Evolutionary conservation across 257 asterid genomes (phyloP).

Genomic region (Fraxinus cuspidata): DNA sequence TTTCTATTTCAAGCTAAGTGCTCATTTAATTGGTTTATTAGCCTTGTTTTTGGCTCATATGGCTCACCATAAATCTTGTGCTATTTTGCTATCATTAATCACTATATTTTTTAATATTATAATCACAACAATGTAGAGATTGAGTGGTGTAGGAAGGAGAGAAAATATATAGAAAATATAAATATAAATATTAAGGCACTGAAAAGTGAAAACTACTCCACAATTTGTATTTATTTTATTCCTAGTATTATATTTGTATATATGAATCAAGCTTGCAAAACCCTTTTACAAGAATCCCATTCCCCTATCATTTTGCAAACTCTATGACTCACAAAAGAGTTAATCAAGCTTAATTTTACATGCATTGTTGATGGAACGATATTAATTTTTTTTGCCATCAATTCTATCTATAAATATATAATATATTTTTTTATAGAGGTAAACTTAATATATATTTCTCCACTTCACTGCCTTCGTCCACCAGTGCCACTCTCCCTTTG

Average conservation of each 20-base stretch:
- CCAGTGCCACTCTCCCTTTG: constrained; percentile 61
- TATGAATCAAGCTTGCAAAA: too few species aligned
- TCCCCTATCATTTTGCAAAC: background rate
- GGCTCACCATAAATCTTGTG: background rate
- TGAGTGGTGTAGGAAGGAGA: too few species aligned
- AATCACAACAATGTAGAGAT: too few species aligned
- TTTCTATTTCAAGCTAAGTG: background rate
- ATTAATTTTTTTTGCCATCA: background rate
- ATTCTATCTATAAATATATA: background rate
- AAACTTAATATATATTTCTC: background rate
- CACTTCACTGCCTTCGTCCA: constrained; percentile 39
- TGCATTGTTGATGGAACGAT: background rate
- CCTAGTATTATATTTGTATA: background rate
- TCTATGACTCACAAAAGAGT: background rate
- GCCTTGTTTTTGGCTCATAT: background rate
- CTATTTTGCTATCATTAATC: too few species aligned
- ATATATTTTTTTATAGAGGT: too few species aligned
- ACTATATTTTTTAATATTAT: too few species aligned
- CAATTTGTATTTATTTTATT: background rate
- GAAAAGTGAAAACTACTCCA: background rate
- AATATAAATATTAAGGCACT: background rate
- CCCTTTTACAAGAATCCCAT: background rate
- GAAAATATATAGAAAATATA: background rate
- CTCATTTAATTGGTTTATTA: background rate
- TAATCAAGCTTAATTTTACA: background rate